phyloP scores from a whole-genome alignment of 2,329 filamentous ascomycete genomes.

The Daldinia eschscholtzii region DNA sequence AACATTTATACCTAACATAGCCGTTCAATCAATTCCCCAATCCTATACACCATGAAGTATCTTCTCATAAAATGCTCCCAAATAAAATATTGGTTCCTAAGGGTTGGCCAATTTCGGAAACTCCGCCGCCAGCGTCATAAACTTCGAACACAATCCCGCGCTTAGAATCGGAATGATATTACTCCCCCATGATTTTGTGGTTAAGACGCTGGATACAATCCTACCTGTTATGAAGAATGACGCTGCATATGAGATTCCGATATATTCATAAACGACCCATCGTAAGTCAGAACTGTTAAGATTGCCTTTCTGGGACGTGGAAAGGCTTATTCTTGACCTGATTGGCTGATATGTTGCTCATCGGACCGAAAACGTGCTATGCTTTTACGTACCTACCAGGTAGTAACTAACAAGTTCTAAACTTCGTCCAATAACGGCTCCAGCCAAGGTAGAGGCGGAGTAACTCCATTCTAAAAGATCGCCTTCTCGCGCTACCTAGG shows the following conservation, averaged over 20 bases:
- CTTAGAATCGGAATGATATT: not conserved
- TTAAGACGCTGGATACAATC: not conserved
- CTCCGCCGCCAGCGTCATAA: not conserved
- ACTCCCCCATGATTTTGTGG: not conserved
- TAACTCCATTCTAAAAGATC: slow-evolving; percentile 14
- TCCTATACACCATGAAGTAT: not conserved
- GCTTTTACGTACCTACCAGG: not conserved
- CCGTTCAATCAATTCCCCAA: too few species aligned
- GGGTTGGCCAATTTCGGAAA: not conserved
- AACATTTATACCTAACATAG: too few species aligned
- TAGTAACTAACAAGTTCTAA: not conserved
- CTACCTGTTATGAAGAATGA: not conserved
- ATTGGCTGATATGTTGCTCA: slow-evolving; percentile 2
- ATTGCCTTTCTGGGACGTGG: not conserved
- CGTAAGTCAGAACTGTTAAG: not conserved
- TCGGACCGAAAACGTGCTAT: slow-evolving; percentile 3
- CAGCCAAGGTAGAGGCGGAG: slow-evolving; percentile 15
- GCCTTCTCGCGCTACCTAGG: not conserved
- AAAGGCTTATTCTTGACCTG: not conserved
- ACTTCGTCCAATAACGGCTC: not conserved
- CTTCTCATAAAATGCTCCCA: not conserved
- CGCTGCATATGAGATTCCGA: not conserved
- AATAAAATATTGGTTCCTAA: not conserved
- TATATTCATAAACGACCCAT: not conserved
- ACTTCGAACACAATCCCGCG: not conserved